A percentile compares a stretch with the other conserved stretches of the same genome.
These are phyloP conservation scores for Botrytis cinerea DNA, from an alignment of 2,329 filamentous ascomycete species.

Conservation along the genomic window DNA sequence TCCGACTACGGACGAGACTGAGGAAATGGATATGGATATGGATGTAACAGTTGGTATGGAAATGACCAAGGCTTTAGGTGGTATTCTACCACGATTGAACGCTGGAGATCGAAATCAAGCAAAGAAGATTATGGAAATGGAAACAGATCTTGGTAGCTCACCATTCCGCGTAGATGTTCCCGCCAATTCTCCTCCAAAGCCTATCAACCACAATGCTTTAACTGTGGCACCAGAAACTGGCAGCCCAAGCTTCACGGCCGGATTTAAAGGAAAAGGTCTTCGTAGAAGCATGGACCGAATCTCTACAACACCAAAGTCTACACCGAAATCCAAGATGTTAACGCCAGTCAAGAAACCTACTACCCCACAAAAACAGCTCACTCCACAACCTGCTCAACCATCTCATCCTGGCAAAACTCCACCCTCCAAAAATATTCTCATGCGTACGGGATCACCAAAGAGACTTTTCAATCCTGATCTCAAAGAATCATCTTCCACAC, in stretches of 20 bases:
- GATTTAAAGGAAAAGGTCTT: constrained; percentile 51
- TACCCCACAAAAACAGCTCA: constrained; percentile 46
- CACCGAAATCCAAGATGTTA: constrained; percentile 34
- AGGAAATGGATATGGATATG: constrained; percentile 43
- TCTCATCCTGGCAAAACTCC: constrained; percentile 54
- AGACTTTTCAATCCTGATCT: constrained; percentile 48
- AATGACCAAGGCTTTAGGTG: constrained; percentile 60
- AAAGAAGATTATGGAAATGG: constrained; percentile 61
- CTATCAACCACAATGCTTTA: constrained; percentile 41
- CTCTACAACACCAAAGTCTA: constrained; percentile 44
- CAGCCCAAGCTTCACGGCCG: constrained; percentile 56
- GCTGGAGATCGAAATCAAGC: constrained; percentile 50
- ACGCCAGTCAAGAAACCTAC: constrained; percentile 42
- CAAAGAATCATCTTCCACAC: constrained; percentile 39
- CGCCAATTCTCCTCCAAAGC: constrained; percentile 45
- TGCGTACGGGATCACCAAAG: constrained; percentile 52
- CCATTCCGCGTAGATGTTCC: constrained; percentile 44
- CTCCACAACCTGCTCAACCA: constrained; percentile 48
- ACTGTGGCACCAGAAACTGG: constrained; percentile 50
- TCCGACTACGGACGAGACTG: constrained; percentile 47
- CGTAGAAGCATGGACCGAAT: constrained; percentile 51
- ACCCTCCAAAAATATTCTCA: constrained; percentile 49
- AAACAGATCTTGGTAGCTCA: constrained; percentile 52
- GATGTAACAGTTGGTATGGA: constrained; percentile 58
- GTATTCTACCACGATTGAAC: constrained; percentile 50